Percentiles rank a stretch among this genome's conserved stretches.
Evolutionary conservation across 2,329 filamentous ascomycete genomes (phyloP).

Genomic region (Atkinsonella texensis): DNA sequence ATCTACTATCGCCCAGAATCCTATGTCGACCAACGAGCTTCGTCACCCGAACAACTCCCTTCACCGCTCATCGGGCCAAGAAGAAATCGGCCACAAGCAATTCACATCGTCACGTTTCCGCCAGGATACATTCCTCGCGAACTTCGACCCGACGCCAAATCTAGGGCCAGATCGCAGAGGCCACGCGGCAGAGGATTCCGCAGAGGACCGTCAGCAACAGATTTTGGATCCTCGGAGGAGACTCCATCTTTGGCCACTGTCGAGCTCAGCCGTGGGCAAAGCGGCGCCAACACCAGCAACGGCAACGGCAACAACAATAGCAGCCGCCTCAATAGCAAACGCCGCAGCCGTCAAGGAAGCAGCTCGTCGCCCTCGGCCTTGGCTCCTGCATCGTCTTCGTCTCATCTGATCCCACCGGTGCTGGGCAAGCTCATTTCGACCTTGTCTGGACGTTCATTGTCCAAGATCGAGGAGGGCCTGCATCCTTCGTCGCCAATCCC

Average conservation of each 20-base stretch:
- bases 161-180: background rate
- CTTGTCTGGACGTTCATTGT: slow-evolving; percentile 4
- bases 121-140: slow-evolving; percentile 33
- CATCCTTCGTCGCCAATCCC: background rate
- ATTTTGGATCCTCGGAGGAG: background rate
- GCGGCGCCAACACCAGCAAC: slow-evolving; percentile 10
- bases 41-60: slow-evolving; percentile 17
- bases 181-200: background rate
- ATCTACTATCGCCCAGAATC: slow-evolving; percentile 8
- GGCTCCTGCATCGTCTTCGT: slow-evolving; percentile 1
- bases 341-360: slow-evolving; percentile 1
- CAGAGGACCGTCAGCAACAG: slow-evolving; percentile 1
- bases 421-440: slow-evolving; percentile 9
- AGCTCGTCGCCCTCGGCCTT: background rate
- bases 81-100: slow-evolving; percentile 27
- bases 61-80: slow-evolving; percentile 27
- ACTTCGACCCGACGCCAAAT: slow-evolving; percentile 17
- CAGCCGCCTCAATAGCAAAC: slow-evolving; percentile 25
- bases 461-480: slow-evolving; percentile 2
- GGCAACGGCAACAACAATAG: slow-evolving; percentile 29
- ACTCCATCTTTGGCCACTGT: background rate
- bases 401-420: slow-evolving; percentile 1
- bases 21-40: background rate
- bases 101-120: slow-evolving; percentile 30
- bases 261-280: background rate